Conservation (phyloP, 2,329 filamentous ascomycete genomes). For the Microcera coccophila region DNA sequence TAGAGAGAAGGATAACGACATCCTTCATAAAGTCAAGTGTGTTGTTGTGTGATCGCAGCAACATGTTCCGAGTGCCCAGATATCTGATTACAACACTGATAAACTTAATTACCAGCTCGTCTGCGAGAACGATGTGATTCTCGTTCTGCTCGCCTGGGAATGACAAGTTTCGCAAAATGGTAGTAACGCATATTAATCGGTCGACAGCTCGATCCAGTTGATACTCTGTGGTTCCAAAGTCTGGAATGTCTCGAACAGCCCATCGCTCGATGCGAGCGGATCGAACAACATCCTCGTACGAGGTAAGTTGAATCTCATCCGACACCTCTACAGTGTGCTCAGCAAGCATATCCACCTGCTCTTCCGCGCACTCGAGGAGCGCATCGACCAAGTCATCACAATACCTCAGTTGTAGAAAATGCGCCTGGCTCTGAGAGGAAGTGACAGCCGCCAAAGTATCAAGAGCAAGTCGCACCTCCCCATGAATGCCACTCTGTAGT, state of each 20-base stretch:
- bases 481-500: constrained; percentile 82
- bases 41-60: constrained; percentile 77
- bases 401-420: constrained; percentile 63
- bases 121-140: constrained; percentile 73
- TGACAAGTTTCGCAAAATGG: constrained; percentile 87
- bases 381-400: constrained; percentile 89
- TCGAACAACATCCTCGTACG: constrained; percentile 84
- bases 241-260: constrained; percentile 65
- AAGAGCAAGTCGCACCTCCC: constrained; percentile 83
- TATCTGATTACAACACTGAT: constrained; percentile 79
- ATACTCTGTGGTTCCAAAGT: constrained; percentile 73
- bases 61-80: constrained; percentile 82
- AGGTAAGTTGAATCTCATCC: constrained; percentile 74
- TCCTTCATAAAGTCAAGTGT: constrained; percentile 98
- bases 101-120: constrained; percentile 75
- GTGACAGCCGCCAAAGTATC: constrained; percentile 73
- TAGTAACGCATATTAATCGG: constrained; percentile 83
- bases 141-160: constrained; percentile 60
- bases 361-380: constrained; percentile 84
- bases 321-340: constrained; percentile 83
- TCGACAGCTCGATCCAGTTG: constrained; percentile 84
- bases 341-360: constrained; percentile 78
- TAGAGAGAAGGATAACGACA: constrained; percentile 81
- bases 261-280: constrained; percentile 72
- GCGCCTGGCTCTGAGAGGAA: constrained; percentile 58